Evolutionary conservation across 2,329 filamentous ascomycete genomes (phyloP).

Genomic region (Penicillium sp.): DNA sequence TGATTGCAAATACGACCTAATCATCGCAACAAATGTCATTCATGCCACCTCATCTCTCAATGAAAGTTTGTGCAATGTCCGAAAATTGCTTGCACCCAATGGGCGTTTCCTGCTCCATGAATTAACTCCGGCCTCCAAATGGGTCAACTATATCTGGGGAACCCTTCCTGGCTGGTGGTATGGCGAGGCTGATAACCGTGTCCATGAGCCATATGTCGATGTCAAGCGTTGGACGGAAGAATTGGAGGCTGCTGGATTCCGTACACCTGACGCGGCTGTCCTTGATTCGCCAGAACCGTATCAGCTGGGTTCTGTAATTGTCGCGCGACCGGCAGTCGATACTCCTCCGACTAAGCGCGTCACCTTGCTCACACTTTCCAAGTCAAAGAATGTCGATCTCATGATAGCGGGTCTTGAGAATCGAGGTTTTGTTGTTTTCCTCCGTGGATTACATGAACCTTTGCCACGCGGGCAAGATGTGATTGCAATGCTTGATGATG

Average conservation of each 20-base stretch:
- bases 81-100: conserved; percentile 41
- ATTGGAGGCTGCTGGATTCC: conserved; percentile 24
- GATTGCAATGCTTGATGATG: conserved; percentile 18
- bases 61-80: conserved; percentile 31
- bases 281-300: conserved; percentile 11
- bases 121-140: conserved; percentile 26
- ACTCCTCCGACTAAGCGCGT: background rate
- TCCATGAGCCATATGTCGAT: conserved; percentile 22
- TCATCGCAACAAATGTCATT: conserved; percentile 39
- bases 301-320: conserved; percentile 13
- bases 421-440: conserved; percentile 10
- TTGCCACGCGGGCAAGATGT: conserved; percentile 13
- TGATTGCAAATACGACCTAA: conserved; percentile 34
- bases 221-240: conserved; percentile 22
- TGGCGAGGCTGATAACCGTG: conserved; percentile 25
- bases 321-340: conserved; percentile 5
- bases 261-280: conserved; percentile 8
- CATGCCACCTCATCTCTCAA: conserved; percentile 28
- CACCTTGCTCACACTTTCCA: background rate
- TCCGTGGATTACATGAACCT: background rate
- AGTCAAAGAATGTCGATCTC: background rate
- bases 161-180: conserved; percentile 47
- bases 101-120: conserved; percentile 54
- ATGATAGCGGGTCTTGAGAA: background rate
- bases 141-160: conserved; percentile 36